Evolutionary conservation across 768 basidiomycete genomes (phyloP).

Genomic region (Calvatia gigantea): DNA sequence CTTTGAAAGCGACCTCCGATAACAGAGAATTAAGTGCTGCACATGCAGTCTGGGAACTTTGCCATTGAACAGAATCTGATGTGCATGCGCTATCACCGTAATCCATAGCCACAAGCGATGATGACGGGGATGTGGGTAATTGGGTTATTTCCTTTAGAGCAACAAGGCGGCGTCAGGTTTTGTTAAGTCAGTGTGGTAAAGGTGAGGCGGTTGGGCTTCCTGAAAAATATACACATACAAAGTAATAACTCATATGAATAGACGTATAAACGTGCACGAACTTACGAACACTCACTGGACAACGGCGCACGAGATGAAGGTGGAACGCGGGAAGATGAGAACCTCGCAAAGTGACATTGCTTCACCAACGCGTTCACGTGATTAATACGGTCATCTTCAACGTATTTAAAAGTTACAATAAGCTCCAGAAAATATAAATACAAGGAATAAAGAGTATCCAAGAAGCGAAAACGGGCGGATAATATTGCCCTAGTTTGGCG

Average conservation of each 20-base stretch:
- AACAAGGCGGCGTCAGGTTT: not conserved
- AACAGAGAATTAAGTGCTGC: slow-evolving; percentile 19
- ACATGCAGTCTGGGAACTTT: slow-evolving; percentile 20
- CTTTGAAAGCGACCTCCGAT: slow-evolving; percentile 11
- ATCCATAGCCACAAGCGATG: not conserved
- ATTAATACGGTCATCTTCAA: too few relatives aligned
- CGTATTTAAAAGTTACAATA: too few relatives aligned
- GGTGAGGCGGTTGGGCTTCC: not conserved
- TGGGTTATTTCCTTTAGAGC: too few relatives aligned
- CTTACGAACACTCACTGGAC: not conserved
- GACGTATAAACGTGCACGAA: not conserved
- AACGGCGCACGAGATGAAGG: not conserved
- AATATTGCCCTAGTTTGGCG: not conserved
- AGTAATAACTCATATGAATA: too few relatives aligned
- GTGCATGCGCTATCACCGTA: not conserved
- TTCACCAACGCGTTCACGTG: too few relatives aligned
- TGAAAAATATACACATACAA: not conserved
- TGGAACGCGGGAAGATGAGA: too few relatives aligned
- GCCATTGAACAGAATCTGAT: slow-evolving; percentile 21
- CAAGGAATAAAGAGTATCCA: not conserved
- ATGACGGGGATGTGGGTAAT: not conserved
- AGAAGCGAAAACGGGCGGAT: not conserved
- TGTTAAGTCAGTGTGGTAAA: not conserved
- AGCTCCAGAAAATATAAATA: not conserved
- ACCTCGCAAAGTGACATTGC: too few relatives aligned